Percentiles rank a stretch among this genome's conserved stretches.
phyloP scores from a whole-genome alignment of 768 basidiomycete genomes.

The Megacollybia marginata region DNA sequence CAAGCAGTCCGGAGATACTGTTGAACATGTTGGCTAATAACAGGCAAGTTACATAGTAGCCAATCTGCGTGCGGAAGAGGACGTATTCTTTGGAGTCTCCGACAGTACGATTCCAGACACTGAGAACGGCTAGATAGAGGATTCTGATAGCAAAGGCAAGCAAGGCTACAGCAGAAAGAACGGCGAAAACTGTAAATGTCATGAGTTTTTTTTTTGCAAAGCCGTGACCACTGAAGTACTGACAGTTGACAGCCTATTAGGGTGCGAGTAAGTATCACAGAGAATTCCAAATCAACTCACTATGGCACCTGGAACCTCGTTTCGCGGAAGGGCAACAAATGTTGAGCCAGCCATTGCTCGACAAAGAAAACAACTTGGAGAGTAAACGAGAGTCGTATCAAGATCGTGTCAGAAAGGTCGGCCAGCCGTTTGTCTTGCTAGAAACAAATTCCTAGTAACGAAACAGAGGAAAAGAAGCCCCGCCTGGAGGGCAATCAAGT shows the following conservation, averaged over 20 bases:
- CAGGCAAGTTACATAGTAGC: slow-evolving; percentile 59
- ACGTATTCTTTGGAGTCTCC: slow-evolving; percentile 36
- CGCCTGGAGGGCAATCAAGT: slow-evolving; percentile 21
- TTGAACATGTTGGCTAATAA: slow-evolving; percentile 51
- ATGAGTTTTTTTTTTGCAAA: too few relatives aligned
- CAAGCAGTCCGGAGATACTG: slow-evolving; percentile 45
- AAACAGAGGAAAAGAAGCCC: slow-evolving; percentile 15
- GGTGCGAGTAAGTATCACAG: slow-evolving; percentile 8
- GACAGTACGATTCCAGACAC: slow-evolving; percentile 18
- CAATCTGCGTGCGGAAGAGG: slow-evolving; percentile 69
- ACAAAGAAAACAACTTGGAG: slow-evolving; percentile 30
- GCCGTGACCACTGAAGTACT: too few relatives aligned
- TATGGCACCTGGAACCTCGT: slow-evolving; percentile 27
- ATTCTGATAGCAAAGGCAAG: slow-evolving; percentile 41
- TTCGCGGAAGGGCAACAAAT: slow-evolving; percentile 22
- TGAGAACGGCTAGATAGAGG: slow-evolving; percentile 35
- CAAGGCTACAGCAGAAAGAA: slow-evolving; percentile 47
- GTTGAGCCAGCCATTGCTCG: background rate
- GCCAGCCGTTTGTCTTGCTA: too few relatives aligned
- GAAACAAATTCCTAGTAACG: too few relatives aligned
- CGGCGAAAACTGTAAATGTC: slow-evolving; percentile 38
- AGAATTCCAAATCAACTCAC: slow-evolving; percentile 20
- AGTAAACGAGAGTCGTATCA: slow-evolving; percentile 5
- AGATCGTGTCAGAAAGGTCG: background rate
- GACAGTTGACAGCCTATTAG: too few relatives aligned